These are phyloP conservation scores for Dictyostelium intermedium DNA, from an alignment of 78 protist genomes.

Conservation along the genomic window DNA sequence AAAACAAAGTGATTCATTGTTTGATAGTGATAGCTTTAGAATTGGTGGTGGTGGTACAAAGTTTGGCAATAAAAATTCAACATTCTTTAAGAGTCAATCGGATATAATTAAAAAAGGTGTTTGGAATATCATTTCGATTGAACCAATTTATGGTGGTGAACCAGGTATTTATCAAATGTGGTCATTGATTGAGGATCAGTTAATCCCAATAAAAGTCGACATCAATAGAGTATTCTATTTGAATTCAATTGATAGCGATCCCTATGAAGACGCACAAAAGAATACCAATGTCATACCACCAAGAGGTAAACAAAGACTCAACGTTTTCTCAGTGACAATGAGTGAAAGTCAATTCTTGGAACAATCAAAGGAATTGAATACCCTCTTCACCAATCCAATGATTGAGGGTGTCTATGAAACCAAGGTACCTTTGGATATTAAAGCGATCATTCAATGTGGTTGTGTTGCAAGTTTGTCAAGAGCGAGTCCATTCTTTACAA, in stretches of 20 bases:
- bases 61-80: neutral
- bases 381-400: conserved; percentile 66
- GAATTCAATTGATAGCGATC: conserved; percentile 67
- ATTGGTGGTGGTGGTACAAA: neutral
- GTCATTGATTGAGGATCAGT: conserved; percentile 59
- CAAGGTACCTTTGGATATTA: conserved; percentile 79
- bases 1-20: neutral
- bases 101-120: conserved; percentile 34
- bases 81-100: conserved; percentile 31
- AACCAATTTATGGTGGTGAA: neutral
- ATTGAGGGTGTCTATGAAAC: conserved; percentile 94
- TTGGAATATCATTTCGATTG: conserved; percentile 61
- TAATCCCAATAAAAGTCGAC: conserved; percentile 57
- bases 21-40: neutral
- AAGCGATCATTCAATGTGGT: conserved; percentile 86
- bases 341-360: conserved; percentile 59
- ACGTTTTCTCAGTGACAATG: conserved; percentile 52
- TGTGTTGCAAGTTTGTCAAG: conserved; percentile 27
- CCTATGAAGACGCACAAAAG: conserved; percentile 1
- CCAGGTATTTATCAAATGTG: conserved; percentile 52
- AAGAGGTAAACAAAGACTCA: conserved; percentile 17
- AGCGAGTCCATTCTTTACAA: neutral
- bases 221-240: conserved; percentile 88
- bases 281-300: conserved; percentile 41
- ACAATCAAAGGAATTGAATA: conserved; percentile 18